These are phyloP conservation scores for Rubia yunnanensis DNA, from an alignment of 257 asterid species.

Conservation along the genomic window DNA sequence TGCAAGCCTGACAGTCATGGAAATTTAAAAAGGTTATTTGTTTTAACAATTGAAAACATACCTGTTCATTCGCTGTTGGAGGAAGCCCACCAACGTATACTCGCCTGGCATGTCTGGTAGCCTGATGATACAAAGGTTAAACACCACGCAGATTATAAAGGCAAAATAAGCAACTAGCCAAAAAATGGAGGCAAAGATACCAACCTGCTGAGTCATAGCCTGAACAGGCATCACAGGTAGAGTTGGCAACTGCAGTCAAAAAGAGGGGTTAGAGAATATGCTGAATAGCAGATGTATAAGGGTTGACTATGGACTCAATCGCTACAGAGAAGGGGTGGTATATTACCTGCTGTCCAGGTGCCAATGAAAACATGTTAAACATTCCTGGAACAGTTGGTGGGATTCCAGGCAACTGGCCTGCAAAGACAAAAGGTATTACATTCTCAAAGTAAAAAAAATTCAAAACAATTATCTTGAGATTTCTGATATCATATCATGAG, in stretches of 20 bases:
- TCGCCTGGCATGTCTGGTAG: constrained; percentile 95
- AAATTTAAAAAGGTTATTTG: not conserved
- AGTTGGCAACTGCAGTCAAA: constrained; percentile 50
- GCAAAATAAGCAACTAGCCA: not conserved
- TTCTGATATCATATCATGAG: not conserved
- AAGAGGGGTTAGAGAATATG: not conserved
- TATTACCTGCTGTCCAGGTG: constrained; percentile 82
- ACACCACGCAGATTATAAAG: constrained; percentile 8
- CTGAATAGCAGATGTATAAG: not conserved
- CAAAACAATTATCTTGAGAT: not conserved
- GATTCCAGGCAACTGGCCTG: constrained; percentile 82
- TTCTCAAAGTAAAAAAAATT: constrained; percentile 10
- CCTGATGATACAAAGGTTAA: constrained; percentile 42
- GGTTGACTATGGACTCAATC: not conserved
- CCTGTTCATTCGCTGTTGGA: constrained; percentile 96
- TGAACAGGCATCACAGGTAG: constrained; percentile 78
- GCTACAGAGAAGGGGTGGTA: not conserved
- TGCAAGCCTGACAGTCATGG: not conserved
- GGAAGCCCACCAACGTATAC: constrained; percentile 99
- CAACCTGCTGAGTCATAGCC: constrained; percentile 99
- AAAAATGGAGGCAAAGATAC: not conserved
- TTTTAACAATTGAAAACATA: constrained; percentile 12
- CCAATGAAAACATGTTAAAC: constrained; percentile 67
- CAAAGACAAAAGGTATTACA: constrained; percentile 25
- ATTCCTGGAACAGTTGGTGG: constrained; percentile 66